Conservation (phyloP, 2,329 filamentous ascomycete species). For the Hypoxylon sp. region DNA sequence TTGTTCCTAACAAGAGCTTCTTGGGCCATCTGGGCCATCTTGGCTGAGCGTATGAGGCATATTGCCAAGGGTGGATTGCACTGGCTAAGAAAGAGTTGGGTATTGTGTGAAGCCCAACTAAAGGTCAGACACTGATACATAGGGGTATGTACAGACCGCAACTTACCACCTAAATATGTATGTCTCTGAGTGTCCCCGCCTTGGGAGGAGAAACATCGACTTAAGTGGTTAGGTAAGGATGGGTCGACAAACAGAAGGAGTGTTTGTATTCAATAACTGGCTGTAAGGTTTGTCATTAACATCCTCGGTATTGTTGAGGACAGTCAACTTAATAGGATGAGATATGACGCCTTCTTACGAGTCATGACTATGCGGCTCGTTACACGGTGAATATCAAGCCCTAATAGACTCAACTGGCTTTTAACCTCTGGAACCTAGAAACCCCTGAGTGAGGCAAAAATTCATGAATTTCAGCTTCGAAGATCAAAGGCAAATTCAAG, state of each 20-base stretch:
- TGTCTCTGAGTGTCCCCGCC: slow-evolving; percentile 6
- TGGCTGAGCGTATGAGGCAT: slow-evolving; percentile 33
- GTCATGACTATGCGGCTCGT: slow-evolving; percentile 6
- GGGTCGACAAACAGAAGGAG: slow-evolving; percentile 2
- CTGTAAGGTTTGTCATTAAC: slow-evolving; percentile 2
- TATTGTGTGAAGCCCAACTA: slow-evolving; percentile 36
- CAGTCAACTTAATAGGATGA: slow-evolving; percentile 8
- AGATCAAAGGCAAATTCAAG: slow-evolving; percentile 14
- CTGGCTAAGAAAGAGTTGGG: slow-evolving; percentile 30
- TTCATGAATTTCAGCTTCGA: slow-evolving; percentile 3
- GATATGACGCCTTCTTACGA: slow-evolving; percentile 21
- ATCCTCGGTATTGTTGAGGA: slow-evolving; percentile 3
- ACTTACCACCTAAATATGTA: slow-evolving; percentile 13
- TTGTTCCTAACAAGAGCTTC: slow-evolving; percentile 30
- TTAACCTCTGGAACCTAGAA: slow-evolving; percentile 6
- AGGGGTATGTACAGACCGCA: slow-evolving; percentile 18
- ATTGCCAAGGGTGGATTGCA: slow-evolving; percentile 31
- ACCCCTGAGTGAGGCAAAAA: slow-evolving; percentile 27
- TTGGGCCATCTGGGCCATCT: slow-evolving; percentile 29
- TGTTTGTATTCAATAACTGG: neutral
- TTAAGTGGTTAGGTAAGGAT: neutral
- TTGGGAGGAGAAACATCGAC: neutral
- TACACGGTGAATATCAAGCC: slow-evolving; percentile 12
- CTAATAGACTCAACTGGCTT: neutral
- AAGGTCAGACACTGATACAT: slow-evolving; percentile 24